phyloP scores from a whole-genome alignment of 345 rosid genomes.

The Gossypium arboreum region DNA sequence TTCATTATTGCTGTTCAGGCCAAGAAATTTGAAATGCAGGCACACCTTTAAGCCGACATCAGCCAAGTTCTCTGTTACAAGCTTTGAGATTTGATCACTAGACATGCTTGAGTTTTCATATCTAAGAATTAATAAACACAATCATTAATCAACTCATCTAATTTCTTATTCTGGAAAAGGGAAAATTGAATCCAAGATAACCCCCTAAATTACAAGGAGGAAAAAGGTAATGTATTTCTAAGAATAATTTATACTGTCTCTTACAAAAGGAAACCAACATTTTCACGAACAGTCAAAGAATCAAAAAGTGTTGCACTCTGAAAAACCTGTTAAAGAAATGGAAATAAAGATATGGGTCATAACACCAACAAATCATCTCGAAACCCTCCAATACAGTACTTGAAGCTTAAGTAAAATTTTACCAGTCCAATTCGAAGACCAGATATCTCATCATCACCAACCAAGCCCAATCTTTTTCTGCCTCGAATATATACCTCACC shows the following conservation, averaged over 20 bases:
- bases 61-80: conserved; percentile 84
- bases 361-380: no score
- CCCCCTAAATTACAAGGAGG: background rate
- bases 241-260: conserved; percentile 30
- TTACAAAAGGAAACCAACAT: conserved; percentile 50
- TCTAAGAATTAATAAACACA: conserved; percentile 31
- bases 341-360: no score
- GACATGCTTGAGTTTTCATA: conserved; percentile 78
- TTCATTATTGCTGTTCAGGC: background rate
- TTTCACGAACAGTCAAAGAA: no score
- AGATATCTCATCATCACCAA: no score
- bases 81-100: conserved; percentile 67
- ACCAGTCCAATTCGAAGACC: no score
- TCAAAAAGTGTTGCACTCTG: no score
- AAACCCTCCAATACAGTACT: no score
- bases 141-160: conserved; percentile 18
- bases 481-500: no score
- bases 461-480: no score
- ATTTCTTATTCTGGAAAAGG: background rate
- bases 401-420: no score
- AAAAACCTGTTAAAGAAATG: no score
- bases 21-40: conserved; percentile 1
- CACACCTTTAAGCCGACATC: conserved; percentile 89
- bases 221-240: background rate
- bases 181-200: conserved; percentile 1